A percentile compares a stretch with the other conserved stretches of the same genome.
phyloP scores from a whole-genome alignment of 73 alveolate genomes.

The Tetrahymena malaccensis region DNA sequence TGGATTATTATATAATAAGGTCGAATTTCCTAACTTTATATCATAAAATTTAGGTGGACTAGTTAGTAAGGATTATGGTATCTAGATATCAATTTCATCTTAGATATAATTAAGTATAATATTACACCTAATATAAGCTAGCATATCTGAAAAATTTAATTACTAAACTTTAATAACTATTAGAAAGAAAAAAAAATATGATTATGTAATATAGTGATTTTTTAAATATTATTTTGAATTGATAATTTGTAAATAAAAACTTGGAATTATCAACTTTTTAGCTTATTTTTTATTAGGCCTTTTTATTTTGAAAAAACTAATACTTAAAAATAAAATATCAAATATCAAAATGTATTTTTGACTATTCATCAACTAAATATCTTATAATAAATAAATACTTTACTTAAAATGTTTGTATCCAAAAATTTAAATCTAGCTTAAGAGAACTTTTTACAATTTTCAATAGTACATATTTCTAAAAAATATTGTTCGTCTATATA shows the following conservation, averaged over 20 bases:
- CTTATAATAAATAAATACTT: too few species aligned
- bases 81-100: neutral
- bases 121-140: neutral
- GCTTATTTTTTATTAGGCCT: too few species aligned
- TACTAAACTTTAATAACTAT: neutral
- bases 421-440: neutral
- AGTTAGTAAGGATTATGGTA: neutral
- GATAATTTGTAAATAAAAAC: too few species aligned
- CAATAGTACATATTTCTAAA: neutral
- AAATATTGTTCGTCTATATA: neutral
- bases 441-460: neutral
- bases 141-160: neutral
- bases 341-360: too few species aligned
- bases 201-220: neutral
- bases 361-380: too few species aligned
- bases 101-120: too few species aligned
- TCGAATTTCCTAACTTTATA: neutral
- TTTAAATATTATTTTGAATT: too few species aligned
- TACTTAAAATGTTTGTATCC: neutral
- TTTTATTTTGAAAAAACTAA: too few species aligned
- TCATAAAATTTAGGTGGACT: neutral
- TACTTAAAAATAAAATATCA: too few species aligned
- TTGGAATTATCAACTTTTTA: too few species aligned
- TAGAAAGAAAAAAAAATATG: too few species aligned
- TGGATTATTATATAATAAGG: too few species aligned